Base-by-base conservation (phyloP, 2,329 filamentous ascomycete species). In the Ascochyta pisi region DNA sequence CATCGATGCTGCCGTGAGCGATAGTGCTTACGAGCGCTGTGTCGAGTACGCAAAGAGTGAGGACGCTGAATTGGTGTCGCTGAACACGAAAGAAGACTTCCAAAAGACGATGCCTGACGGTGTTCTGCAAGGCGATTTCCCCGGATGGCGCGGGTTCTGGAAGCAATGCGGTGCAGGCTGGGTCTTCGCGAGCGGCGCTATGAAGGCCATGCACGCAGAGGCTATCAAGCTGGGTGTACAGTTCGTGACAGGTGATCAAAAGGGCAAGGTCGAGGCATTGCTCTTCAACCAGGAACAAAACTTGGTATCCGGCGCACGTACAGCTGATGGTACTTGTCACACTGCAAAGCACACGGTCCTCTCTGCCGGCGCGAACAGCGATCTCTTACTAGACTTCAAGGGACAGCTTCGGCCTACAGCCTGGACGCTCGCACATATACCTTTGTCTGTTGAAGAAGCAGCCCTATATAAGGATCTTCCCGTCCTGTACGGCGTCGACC, bases 341-440 rank as follows among this genome's bases (percentile, higher is more conserved):
- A 57, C 27, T 0, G 81, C 81, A 15, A 71, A 79, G 3, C 75
- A 73, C 16, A 80, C 76, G 0, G 79, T 85, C 23, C 73, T 85
- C 12, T 75, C 78, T 15, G 79, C 81, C 3, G 82, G 82, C 4
- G 82, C 83, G 13, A 76, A 75, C 35, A 80, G 79, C 15, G 77
- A 79, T 31, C 64, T 67, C 3, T 66, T 85, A 0, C 65, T 85
- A 1, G 80, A 84, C 56, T 79, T 83, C 55, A 76, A 83, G 64
- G 73, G 78, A 31, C 82, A 85, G 61, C 67, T 85, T 8, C 75
- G 81, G n/a, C 80, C 82, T 2, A 84, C 81, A 4, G 81, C 82
- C 1, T 84, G 82, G 81, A 84, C 82, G 19, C 66, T 85, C 1
- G 79, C 76, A 6, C 82, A 84, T 59, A 79, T 85, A 29, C 71